Evolutionary conservation across 1,139 yeast species (phyloP), one percentile per base, ranked within the genome.

Genomic region (Arxiozyma slooffiae): DNA sequence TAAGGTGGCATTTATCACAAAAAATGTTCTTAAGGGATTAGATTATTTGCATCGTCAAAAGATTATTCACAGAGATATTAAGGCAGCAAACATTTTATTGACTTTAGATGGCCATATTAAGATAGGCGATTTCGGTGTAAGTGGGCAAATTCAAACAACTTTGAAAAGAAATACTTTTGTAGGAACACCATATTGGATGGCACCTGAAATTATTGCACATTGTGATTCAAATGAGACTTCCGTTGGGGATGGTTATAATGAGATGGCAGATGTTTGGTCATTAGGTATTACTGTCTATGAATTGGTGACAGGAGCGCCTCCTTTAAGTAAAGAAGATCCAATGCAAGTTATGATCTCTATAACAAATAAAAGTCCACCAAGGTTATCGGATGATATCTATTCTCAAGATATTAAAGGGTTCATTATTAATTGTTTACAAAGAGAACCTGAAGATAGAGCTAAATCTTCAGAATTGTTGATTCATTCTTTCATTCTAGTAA

Each of bases 161-260:
- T 72, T 74, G 47, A 73, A 76, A 49, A 79, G 78, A 56, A 77
- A 81, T 56, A 86, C 95, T 0, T 82, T 86, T 72, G 95, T 86
- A 38, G 96, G 96, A 0, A 86, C 95, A 0, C 95, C 95, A 20
- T 85, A 80, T 66, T 87, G 95, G 95, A 87, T 87, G 95, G 95
- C 95, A 0, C 96, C 95, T 0, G 96, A 87, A 62, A 84, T 86
- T 34, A 82, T 87, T 24, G 48, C 55, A 5, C 57, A 59, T 50
- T 20, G 17, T 18, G 20, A 30, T 17, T 58, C 59, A 38, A 46
- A 48, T 39, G n/a, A 22, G 9, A 24, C 14, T 24, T 42, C 22
- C 45, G 4, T 40, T 40, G 14, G 34, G 8, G 62, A 69, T 18
- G 90, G 90, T 1, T 85, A 87, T 61, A 76, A 85, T 62, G 85